Evolutionary conservation across 352 stramenopile species (phyloP), one percentile per base, ranked within the genome.

Genomic region (Pythium aphanidermatum): DNA sequence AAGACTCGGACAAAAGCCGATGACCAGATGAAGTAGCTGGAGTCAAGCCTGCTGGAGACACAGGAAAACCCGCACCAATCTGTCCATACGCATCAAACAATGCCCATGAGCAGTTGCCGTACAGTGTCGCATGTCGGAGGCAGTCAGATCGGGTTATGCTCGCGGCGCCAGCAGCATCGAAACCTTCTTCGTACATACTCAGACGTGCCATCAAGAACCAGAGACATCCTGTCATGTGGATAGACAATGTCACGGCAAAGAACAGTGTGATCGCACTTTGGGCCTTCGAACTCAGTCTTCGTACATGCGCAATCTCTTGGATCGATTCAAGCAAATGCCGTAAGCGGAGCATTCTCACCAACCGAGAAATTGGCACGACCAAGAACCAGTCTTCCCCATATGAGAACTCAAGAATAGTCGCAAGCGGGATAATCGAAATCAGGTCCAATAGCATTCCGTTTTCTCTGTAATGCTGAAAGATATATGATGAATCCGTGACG

Each of bases 131-230:
- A 36, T 74, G 53, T 1, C 54, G 58, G 2, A 88, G 45, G 44
- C 75, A 88, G 2, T 51, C 51, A 27, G 65, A 49, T 10, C 74
- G 65, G 0, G 75, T 75, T 16, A 83, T 31, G 13, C 21, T 38
- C 5, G 64, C 52, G 0, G 37, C 16, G 0, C 52, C 45, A 21
- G 60, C 41, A 3, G 26, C 20, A 5, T 45, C 19, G 24, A 82
- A 74, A 16, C 58, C 28, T 1, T 51, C 44, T 17, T 64, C 38
- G 8, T 59, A 44, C 24, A 77, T 63, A 29, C 68, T 78, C n/a
- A 88, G 58, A 5, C 77, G 61, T 13, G 78, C 65, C 59, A 88
- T 86, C 0, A 84, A 50, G 39, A 88, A 91, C 78, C 78, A 91
- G 4, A 86, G 40, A 46, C 78, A 91, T 3, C 75, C 78, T 0